These are phyloP conservation scores for Didymella pomorum DNA, from an alignment of 2,329 filamentous ascomycete genomes.

Conservation along the genomic window DNA sequence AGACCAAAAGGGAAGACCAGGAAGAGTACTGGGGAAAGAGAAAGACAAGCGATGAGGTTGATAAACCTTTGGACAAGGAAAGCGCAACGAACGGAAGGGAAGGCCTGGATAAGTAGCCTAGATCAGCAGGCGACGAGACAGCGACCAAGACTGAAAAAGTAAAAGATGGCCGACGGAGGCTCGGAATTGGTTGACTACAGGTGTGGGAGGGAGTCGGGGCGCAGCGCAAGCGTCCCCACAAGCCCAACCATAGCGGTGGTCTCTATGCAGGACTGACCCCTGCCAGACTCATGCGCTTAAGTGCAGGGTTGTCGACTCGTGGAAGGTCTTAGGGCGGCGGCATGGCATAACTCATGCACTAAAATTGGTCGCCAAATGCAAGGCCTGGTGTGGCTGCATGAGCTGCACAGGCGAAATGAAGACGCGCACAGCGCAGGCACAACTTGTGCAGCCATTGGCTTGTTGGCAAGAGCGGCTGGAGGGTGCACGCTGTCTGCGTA, in stretches of 20 bases:
- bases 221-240: conserved; percentile 49
- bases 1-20: conserved; percentile 49
- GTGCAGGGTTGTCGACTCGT: conserved; percentile 47
- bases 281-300: conserved; percentile 46
- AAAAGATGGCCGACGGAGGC: conserved; percentile 53
- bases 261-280: conserved; percentile 44
- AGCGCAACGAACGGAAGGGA: conserved; percentile 48
- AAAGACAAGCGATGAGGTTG: conserved; percentile 53
- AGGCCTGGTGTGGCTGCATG: conserved; percentile 42
- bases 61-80: conserved; percentile 53
- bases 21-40: conserved; percentile 46
- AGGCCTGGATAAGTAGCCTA: conserved; percentile 52
- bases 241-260: conserved; percentile 45
- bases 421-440: conserved; percentile 43
- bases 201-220: conserved; percentile 45
- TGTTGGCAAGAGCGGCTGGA: conserved; percentile 13
- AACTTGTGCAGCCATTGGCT: conserved; percentile 34
- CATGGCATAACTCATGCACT: conserved; percentile 51
- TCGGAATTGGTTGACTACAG: conserved; percentile 49
- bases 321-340: conserved; percentile 46
- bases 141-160: conserved; percentile 51
- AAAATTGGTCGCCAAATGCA: conserved; percentile 44
- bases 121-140: conserved; percentile 52
- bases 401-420: conserved; percentile 46
- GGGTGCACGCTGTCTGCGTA: conserved; percentile 24